Evolutionary conservation across 1,139 yeast species (phyloP), one percentile per base, ranked within the genome.

Genomic region (Candida sanyaensis): DNA sequence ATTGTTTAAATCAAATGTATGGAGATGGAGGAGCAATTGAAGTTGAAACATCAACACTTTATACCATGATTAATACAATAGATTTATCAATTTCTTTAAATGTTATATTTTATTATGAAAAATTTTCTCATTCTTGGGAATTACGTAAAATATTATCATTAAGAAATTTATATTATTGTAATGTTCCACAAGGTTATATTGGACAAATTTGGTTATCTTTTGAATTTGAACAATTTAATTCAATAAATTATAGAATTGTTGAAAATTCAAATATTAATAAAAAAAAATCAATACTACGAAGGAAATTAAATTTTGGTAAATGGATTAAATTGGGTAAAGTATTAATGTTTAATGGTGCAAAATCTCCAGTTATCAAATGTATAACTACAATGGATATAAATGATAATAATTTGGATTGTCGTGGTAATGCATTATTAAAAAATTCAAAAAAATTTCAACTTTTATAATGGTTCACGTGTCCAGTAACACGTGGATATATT

Each of bases 1-100:
- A 43, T 30, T 54, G 57, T 41, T 42, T 54, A 29, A 50, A 49
- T 41, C 53, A 52, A 42, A 32, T 37, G 12, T 37, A 44, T 32
- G 55, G 57, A 2, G 49, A 45, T 17, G 57, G 57, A 7, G 57
- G 57, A 1, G 39, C 46, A 9, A 21, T 54, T 23, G 53, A 48
- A 34, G 38, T 54, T 23, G 47, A 43, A 27, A 29, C 41, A 10
- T 39, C 45, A 5, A 40, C 42, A 7, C 36, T 48, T 1, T 47
- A 33, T 12, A 28, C 49, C 11, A 42, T 50, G 40, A 37, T 36
- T 8, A 44, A 48, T 24, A 43, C 54, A 1, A 17, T 52, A 13
- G 55, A 51, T 39, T 48, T 48, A 6, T 44, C 47, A 10, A 31
- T 48, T 17, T 34, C 45, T 11, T 37, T 54, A 27, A 49, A 48